Evolutionary conservation across 495 filamentous ascomycete species (phyloP).

Genomic region (Bacidia gigantensis): DNA sequence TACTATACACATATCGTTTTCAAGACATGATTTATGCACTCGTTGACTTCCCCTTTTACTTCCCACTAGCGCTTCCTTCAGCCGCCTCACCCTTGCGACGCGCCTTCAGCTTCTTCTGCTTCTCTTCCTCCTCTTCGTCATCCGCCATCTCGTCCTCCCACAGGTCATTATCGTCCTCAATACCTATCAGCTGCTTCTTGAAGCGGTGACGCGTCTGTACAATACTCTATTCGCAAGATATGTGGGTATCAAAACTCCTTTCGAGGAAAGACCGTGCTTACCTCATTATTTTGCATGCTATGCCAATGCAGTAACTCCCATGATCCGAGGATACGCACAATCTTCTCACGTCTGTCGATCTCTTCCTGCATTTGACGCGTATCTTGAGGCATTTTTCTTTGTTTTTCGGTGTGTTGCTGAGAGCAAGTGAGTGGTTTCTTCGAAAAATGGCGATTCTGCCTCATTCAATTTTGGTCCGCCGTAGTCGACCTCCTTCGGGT

Average conservation of each 20-base stretch:
- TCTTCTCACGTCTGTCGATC: conserved; percentile 2
- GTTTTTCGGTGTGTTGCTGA: neutral
- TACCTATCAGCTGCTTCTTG: conserved; percentile 10
- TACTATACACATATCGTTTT: neutral
- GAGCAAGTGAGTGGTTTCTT: no score
- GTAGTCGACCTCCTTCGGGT: no score
- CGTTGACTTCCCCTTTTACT: neutral
- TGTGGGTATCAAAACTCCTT: no score
- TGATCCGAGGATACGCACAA: conserved; percentile 6
- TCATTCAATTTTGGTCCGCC: no score
- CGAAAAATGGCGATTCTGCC: no score
- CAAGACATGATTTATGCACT: neutral
- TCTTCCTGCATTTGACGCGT: conserved; percentile 8
- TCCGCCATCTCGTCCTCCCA: conserved; percentile 10
- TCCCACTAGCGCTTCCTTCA: conserved; percentile 3
- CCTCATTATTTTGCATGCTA: conserved; percentile 4
- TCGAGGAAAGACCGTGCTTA: no score
- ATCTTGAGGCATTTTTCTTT: neutral
- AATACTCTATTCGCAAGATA: conserved; percentile 18
- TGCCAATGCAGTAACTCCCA: conserved; percentile 12
- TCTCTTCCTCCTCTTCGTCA: conserved; percentile 10
- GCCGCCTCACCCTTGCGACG: conserved; percentile 8
- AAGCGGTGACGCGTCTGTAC: conserved; percentile 25
- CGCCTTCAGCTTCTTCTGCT: neutral
- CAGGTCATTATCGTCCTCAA: conserved; percentile 13